Conservation (phyloP, 2,329 filamentous ascomycete genomes). For the Aureobasidium pullulans region DNA sequence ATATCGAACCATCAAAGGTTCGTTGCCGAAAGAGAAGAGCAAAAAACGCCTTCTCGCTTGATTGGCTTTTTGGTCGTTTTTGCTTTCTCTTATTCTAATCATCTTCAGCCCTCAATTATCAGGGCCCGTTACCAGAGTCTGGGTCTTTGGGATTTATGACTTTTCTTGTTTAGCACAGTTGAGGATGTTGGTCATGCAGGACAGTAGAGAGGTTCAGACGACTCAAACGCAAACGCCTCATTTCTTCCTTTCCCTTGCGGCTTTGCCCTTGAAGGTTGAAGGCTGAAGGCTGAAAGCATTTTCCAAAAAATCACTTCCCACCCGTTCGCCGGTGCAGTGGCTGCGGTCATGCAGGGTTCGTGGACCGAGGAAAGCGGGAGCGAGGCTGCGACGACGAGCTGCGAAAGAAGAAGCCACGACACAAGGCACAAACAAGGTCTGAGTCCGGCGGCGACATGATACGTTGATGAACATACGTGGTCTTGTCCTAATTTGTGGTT, state of each 20-base stretch:
- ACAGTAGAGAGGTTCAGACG: neutral
- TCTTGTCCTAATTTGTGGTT: neutral
- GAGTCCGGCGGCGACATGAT: neutral
- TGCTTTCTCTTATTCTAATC: neutral
- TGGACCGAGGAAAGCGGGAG: neutral
- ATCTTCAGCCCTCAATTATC: neutral
- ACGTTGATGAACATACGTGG: neutral
- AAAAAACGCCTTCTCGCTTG: constrained; percentile 1
- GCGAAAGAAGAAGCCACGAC: neutral
- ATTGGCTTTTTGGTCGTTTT: neutral
- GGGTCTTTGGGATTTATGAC: neutral
- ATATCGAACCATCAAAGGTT: neutral
- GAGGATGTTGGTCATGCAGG: neutral
- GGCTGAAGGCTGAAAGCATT: neutral
- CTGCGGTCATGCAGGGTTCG: constrained; percentile 5
- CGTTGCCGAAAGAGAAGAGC: neutral
- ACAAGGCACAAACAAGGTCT: neutral
- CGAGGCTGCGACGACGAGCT: neutral
- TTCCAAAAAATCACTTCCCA: neutral
- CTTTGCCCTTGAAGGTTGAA: too few species aligned
- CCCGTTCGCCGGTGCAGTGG: neutral
- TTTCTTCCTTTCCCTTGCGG: neutral
- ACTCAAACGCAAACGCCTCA: neutral
- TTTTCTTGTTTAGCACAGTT: neutral
- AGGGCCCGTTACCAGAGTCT: neutral